These are phyloP conservation scores for Aureobasidium sp. DNA, from an alignment of 2,329 filamentous ascomycete genomes.

Conservation along the genomic window DNA sequence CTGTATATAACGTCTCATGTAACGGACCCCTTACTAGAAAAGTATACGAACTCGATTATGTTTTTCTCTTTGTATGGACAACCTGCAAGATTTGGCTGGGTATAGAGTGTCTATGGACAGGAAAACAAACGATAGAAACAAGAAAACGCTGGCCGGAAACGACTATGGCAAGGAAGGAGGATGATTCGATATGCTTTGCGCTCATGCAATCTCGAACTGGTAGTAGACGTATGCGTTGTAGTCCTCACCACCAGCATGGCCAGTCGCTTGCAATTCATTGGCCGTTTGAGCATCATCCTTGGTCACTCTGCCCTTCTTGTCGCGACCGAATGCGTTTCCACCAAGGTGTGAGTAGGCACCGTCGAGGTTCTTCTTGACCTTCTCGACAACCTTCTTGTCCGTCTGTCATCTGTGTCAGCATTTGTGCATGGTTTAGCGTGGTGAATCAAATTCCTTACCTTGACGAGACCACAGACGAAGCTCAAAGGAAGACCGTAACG, in stretches of 20 bases:
- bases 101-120: slow-evolving; percentile 18
- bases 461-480: slow-evolving; percentile 76
- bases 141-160: neutral
- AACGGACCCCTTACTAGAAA: neutral
- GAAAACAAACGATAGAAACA: neutral
- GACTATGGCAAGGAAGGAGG: neutral
- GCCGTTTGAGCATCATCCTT: slow-evolving; percentile 79
- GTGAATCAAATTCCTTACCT: slow-evolving; percentile 51
- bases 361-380: slow-evolving; percentile 62
- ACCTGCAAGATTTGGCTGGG: slow-evolving; percentile 13
- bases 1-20: slow-evolving; percentile 1
- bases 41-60: neutral
- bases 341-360: slow-evolving; percentile 82
- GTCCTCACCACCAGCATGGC: slow-evolving; percentile 56
- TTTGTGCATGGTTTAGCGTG: neutral
- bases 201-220: slow-evolving; percentile 69
- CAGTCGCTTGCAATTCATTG: slow-evolving; percentile 76
- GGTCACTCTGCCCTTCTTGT: slow-evolving; percentile 86
- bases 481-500: slow-evolving; percentile 88
- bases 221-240: slow-evolving; percentile 98
- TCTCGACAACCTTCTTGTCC: slow-evolving; percentile 71
- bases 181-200: neutral
- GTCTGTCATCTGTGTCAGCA: slow-evolving; percentile 49
- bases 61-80: neutral
- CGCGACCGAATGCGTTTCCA: slow-evolving; percentile 85